Percentiles rank a stretch among this genome's conserved stretches.
Conservation (phyloP, 305 asterid genomes). For the Rubia balearica region DNA sequence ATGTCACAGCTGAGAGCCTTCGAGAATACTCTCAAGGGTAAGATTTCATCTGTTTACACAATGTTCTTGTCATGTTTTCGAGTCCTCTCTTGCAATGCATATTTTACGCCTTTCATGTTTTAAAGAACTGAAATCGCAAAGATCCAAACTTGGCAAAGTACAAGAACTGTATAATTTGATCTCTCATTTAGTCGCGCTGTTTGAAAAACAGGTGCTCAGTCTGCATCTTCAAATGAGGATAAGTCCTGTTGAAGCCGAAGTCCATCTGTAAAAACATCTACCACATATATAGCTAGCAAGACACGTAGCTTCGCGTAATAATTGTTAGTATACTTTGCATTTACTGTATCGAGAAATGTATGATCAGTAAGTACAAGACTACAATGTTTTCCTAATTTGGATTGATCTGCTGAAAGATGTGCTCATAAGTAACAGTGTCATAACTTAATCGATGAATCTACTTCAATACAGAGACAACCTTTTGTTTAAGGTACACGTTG, state of each 20-base stretch:
- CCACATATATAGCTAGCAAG: not conserved
- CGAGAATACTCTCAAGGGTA: slow-evolving; percentile 46
- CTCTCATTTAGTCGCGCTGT: not conserved
- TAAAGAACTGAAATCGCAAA: not conserved
- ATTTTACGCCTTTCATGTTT: not conserved
- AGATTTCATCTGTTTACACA: not conserved
- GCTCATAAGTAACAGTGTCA: not conserved
- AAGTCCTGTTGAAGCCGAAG: not conserved
- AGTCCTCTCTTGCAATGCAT: not conserved
- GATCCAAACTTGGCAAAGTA: not conserved
- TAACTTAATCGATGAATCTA: not conserved
- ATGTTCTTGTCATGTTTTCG: not conserved
- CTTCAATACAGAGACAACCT: not conserved
- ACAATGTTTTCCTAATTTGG: not conserved
- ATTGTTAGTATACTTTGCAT: not conserved
- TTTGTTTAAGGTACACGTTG: no score
- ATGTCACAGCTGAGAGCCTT: slow-evolving; percentile 33
- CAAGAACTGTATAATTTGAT: not conserved
- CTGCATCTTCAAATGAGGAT: slow-evolving; percentile 6
- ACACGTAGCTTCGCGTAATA: not conserved
- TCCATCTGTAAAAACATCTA: not conserved
- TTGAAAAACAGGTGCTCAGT: slow-evolving; percentile 9
- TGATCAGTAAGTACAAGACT: not conserved
- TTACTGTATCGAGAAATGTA: not conserved
- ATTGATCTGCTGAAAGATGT: not conserved